phyloP scores from a whole-genome alignment of 2,329 filamentous ascomycete genomes.

The Sphaerostilbella broomeana region DNA sequence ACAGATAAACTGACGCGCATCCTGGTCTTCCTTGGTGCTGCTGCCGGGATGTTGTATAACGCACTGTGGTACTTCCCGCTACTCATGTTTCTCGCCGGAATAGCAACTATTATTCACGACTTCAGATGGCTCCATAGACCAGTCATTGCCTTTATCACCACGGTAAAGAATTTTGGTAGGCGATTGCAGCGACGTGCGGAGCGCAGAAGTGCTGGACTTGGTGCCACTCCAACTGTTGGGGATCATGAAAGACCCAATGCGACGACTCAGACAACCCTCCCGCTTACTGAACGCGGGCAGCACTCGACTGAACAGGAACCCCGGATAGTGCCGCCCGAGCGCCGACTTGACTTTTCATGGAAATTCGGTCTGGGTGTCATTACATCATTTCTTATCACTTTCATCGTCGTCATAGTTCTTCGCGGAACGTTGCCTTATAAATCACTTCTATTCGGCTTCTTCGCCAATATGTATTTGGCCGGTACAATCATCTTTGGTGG shows the following conservation, averaged over 20 bases:
- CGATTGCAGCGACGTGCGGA: background rate
- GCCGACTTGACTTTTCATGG: constrained; percentile 38
- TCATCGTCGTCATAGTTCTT: constrained; percentile 49
- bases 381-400: constrained; percentile 46
- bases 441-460: constrained; percentile 52
- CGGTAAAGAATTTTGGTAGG: background rate
- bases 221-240: background rate
- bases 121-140: constrained; percentile 40
- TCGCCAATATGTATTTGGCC: constrained; percentile 67
- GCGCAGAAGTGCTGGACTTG: background rate
- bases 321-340: constrained; percentile 24
- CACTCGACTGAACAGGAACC: constrained; percentile 16
- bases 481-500: constrained; percentile 63
- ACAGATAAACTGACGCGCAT: constrained; percentile 56
- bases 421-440: constrained; percentile 34
- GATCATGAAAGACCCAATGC: background rate
- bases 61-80: constrained; percentile 70
- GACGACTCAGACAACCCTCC: background rate
- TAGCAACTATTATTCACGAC: constrained; percentile 50
- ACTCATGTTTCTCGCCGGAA: constrained; percentile 51
- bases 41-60: constrained; percentile 63
- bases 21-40: constrained; percentile 56
- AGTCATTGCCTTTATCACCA: background rate
- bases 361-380: constrained; percentile 37
- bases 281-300: background rate